Percentiles rank a stretch among this genome's conserved stretches.
Evolutionary conservation across 768 basidiomycete species (phyloP).

Genomic region (Trametes sanguinea): DNA sequence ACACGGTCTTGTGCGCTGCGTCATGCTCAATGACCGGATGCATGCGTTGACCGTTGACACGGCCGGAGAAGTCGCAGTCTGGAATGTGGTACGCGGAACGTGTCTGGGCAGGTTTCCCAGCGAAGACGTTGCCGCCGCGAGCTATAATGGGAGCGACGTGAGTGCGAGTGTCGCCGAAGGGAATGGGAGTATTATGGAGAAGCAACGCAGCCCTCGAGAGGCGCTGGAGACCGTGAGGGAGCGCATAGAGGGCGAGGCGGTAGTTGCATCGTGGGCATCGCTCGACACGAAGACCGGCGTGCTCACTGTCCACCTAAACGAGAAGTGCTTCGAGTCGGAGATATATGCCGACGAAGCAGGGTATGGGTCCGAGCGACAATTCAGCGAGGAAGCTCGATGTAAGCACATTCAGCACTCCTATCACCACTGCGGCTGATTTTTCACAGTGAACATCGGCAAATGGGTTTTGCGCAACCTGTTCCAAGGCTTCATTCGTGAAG

Average conservation of each 20-base stretch:
- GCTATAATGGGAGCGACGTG: slow-evolving; percentile 47
- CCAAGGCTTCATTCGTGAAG: slow-evolving; percentile 71
- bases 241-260: slow-evolving; percentile 93
- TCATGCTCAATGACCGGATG: slow-evolving; percentile 84
- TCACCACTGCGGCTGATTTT: background rate
- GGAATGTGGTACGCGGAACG: slow-evolving; percentile 81
- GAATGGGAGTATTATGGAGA: slow-evolving; percentile 36
- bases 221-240: slow-evolving; percentile 86
- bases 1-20: slow-evolving; percentile 78
- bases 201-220: slow-evolving; percentile 73
- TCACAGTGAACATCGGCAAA: slow-evolving; percentile 85
- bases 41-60: slow-evolving; percentile 93
- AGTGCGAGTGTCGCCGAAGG: slow-evolving; percentile 49
- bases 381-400: slow-evolving; percentile 83
- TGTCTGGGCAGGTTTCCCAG: slow-evolving; percentile 73
- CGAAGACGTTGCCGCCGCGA: slow-evolving; percentile 66
- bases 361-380: slow-evolving; percentile 56
- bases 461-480: slow-evolving; percentile 90
- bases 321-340: slow-evolving; percentile 91
- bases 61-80: slow-evolving; percentile 82
- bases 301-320: slow-evolving; percentile 83
- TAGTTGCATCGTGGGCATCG: slow-evolving; percentile 80
- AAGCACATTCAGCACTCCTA: slow-evolving; percentile 35
- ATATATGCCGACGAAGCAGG: slow-evolving; percentile 93
- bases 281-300: slow-evolving; percentile 91